Evolutionary conservation across 1,139 yeast genomes (phyloP).

Genomic region (Yamadazyma diddensiae): DNA sequence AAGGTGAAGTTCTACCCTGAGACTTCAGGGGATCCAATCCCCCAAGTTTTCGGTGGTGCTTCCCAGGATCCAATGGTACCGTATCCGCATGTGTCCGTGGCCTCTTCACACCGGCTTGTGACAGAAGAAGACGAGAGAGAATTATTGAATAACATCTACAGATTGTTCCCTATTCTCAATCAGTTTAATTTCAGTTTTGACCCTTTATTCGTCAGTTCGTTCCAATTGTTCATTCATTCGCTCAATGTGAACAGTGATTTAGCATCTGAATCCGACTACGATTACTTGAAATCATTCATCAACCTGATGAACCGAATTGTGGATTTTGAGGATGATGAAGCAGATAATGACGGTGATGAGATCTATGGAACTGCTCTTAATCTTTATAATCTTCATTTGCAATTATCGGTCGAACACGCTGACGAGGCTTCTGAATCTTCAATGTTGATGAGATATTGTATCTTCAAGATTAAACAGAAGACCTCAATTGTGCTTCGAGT

Average conservation of each 20-base stretch:
- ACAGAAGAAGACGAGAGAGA: conserved; percentile 5
- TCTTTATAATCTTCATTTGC: conserved; percentile 22
- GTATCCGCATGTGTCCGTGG: background rate
- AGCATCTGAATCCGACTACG: conserved; percentile 18
- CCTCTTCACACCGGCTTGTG: no score
- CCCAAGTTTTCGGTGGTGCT: background rate
- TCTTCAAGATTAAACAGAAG: conserved; percentile 13
- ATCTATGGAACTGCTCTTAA: conserved; percentile 22
- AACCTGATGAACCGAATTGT: conserved; percentile 22
- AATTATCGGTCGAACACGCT: conserved; percentile 10
- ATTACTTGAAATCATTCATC: conserved; percentile 24
- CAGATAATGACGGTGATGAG: conserved; percentile 16
- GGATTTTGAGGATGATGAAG: conserved; percentile 31
- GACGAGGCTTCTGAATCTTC: conserved; percentile 14
- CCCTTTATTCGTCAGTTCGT: conserved; percentile 20
- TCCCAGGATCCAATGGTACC: background rate
- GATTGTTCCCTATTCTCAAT: conserved; percentile 27
- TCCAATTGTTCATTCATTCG: conserved; percentile 20
- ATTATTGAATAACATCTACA: conserved; percentile 9
- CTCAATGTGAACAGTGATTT: conserved; percentile 20
- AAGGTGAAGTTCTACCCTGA: conserved; percentile 6
- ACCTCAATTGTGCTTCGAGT: conserved; percentile 2
- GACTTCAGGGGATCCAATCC: background rate
- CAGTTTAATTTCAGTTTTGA: conserved; percentile 30
- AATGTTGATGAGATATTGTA: conserved; percentile 28